phyloP scores from a whole-genome alignment of 108 stramenopile genomes.

The Phaeodactylum tricornutum region DNA sequence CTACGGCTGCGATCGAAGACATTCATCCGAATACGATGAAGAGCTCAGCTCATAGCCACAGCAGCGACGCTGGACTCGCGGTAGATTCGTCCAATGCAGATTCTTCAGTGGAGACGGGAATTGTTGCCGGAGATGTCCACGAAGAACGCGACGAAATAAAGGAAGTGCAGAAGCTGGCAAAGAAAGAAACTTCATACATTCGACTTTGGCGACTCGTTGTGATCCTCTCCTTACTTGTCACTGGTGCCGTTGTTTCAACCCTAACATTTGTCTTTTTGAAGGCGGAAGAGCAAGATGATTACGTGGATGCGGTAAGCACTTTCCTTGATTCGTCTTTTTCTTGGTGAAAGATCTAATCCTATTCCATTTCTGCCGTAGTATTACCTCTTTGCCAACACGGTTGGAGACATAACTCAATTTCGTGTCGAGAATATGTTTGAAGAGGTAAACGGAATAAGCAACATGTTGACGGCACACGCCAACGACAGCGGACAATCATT shows the following conservation, averaged over 20 bases:
- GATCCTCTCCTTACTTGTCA: not conserved
- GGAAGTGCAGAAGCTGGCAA: slow-evolving; percentile 2
- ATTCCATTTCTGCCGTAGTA: not conserved
- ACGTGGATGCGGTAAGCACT: not conserved
- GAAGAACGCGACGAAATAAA: not conserved
- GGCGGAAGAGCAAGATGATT: slow-evolving; percentile 1
- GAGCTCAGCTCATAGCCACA: too few species aligned
- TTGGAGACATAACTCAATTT: not conserved
- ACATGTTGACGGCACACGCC: not conserved
- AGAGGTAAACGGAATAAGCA: not conserved
- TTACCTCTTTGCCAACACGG: not conserved
- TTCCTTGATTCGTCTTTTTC: not conserved
- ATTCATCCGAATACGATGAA: too few species aligned
- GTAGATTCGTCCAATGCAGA: too few species aligned
- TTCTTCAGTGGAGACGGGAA: too few species aligned
- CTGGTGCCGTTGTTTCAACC: not conserved
- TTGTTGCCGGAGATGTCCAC: not conserved
- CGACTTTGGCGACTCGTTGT: slow-evolving; percentile 1
- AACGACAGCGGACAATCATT: not conserved
- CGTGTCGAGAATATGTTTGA: not conserved
- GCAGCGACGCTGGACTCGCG: too few species aligned
- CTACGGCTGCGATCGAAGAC: too few species aligned
- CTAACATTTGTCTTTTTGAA: not conserved
- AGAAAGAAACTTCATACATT: not conserved
- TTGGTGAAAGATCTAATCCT: not conserved